Percentiles rank a stretch among this genome's conserved stretches.
These are phyloP conservation scores for Arabidopsis suecica DNA, from an alignment of 345 rosid species.

Conservation along the genomic window DNA sequence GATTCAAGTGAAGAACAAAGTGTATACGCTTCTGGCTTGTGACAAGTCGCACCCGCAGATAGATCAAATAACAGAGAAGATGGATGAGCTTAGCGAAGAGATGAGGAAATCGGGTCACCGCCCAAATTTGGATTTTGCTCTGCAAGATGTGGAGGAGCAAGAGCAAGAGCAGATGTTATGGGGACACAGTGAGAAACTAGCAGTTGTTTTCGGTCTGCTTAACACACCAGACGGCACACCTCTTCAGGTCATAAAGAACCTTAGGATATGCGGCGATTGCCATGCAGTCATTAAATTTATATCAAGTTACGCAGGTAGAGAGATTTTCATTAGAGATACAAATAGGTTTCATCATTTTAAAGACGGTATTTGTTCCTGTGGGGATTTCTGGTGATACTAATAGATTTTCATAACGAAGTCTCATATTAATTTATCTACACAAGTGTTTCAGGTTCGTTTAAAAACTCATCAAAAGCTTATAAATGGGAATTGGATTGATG, in stretches of 20 bases:
- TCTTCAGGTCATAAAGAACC: conserved; percentile 70
- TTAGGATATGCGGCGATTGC: conserved; percentile 70
- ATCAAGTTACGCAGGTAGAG: conserved; percentile 51
- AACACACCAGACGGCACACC: conserved; percentile 61
- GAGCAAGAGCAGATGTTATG: conserved; percentile 62
- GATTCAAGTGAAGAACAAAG: conserved; percentile 61
- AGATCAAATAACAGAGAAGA: conserved; percentile 47
- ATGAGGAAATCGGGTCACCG: conserved; percentile 49
- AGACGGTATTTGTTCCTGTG: conserved; percentile 65
- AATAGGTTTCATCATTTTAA: conserved; percentile 71
- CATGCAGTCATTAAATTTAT: conserved; percentile 53
- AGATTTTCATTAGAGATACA: conserved; percentile 51
- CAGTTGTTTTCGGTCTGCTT: conserved; percentile 59
- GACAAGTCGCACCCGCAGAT: conserved; percentile 53
- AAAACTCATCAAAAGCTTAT: neutral
- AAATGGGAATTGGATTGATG: neutral
- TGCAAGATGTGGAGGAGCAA: conserved; percentile 58
- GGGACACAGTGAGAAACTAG: conserved; percentile 72
- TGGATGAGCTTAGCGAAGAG: conserved; percentile 47
- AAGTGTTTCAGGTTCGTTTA: neutral
- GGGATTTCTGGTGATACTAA: conserved; percentile 59
- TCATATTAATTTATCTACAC: neutral
- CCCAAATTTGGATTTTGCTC: conserved; percentile 45
- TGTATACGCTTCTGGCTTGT: conserved; percentile 58
- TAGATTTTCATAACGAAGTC: too few species aligned